These are phyloP conservation scores for Hygrocybe coccinea DNA, from an alignment of 768 basidiomycete species.

Conservation along the genomic window DNA sequence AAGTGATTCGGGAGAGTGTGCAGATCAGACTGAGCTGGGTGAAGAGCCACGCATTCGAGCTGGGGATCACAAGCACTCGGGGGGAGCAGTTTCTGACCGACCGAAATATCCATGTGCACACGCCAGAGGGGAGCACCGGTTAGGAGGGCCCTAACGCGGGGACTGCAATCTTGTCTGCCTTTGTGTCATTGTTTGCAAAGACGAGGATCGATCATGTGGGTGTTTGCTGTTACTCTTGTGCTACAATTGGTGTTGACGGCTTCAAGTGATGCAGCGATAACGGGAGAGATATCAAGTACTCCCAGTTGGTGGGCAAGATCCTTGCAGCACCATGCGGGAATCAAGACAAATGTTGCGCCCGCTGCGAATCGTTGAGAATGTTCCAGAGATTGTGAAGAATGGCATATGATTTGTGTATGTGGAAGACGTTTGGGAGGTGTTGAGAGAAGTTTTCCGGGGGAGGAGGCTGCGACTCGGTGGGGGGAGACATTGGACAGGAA, in stretches of 20 bases:
- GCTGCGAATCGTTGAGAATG: conserved; percentile 91
- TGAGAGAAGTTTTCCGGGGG: conserved; percentile 77
- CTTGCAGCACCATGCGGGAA: conserved; percentile 95
- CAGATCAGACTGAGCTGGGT: conserved; percentile 94
- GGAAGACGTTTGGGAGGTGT: conserved; percentile 84
- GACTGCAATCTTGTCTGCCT: conserved; percentile 85
- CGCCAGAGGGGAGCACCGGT: conserved; percentile 90
- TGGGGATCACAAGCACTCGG: conserved; percentile 73
- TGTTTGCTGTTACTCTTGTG: too few species aligned
- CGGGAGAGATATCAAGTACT: conserved; percentile 97
- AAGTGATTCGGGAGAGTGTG: conserved; percentile 94
- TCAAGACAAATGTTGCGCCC: conserved; percentile 86
- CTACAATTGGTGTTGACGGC: too few species aligned
- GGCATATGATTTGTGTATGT: conserved; percentile 96
- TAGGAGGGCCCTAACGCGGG: conserved; percentile 98
- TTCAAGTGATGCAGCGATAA: conserved; percentile 82
- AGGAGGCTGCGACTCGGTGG: conserved; percentile 57
- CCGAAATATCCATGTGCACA: conserved; percentile 90
- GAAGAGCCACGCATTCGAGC: conserved; percentile 80
- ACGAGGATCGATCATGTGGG: conserved; percentile 77
- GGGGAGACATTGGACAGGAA: conserved; percentile 42
- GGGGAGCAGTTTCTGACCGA: conserved; percentile 80
- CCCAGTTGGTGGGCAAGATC: conserved; percentile 93
- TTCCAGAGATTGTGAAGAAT: conserved; percentile 90
- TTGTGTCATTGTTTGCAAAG: conserved; percentile 88